phyloP scores from a whole-genome alignment of 139 green algal genomes.

The Marvania coccoides region DNA sequence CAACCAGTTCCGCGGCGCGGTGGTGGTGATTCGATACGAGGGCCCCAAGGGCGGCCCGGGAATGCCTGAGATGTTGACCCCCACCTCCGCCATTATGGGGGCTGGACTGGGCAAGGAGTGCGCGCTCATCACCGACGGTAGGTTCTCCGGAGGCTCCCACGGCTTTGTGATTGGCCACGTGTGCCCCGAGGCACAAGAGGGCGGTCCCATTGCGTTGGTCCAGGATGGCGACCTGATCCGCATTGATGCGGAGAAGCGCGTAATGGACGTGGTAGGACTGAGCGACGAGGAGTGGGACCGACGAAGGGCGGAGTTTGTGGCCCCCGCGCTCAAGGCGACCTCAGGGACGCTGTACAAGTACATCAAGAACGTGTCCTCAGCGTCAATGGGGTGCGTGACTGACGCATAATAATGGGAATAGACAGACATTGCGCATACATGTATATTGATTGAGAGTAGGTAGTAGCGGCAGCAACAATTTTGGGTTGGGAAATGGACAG shows the following conservation, averaged over 20 bases:
- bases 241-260: conserved; percentile 75
- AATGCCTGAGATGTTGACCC: conserved; percentile 99
- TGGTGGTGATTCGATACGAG: conserved; percentile 93
- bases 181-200: conserved; percentile 88
- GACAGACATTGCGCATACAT: background rate
- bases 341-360: conserved; percentile 96
- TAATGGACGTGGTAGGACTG: conserved; percentile 73
- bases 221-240: conserved; percentile 85
- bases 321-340: conserved; percentile 74
- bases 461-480: background rate
- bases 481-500: no score
- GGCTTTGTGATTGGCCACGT: conserved; percentile 98
- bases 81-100: conserved; percentile 95
- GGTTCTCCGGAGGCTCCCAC: conserved; percentile 92
- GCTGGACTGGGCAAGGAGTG: conserved; percentile 92
- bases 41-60: conserved; percentile 94
- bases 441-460: background rate
- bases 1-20: conserved; percentile 62
- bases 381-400: conserved; percentile 87
- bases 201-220: conserved; percentile 86
- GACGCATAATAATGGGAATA: no score
- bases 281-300: conserved; percentile 59
- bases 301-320: conserved; percentile 55
- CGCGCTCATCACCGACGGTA: conserved; percentile 94
- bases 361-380: conserved; percentile 84